Percentiles rank a stretch among this genome's conserved stretches.
Conservation (phyloP, 2,329 filamentous ascomycete species). For the Aspergillus flavus region DNA sequence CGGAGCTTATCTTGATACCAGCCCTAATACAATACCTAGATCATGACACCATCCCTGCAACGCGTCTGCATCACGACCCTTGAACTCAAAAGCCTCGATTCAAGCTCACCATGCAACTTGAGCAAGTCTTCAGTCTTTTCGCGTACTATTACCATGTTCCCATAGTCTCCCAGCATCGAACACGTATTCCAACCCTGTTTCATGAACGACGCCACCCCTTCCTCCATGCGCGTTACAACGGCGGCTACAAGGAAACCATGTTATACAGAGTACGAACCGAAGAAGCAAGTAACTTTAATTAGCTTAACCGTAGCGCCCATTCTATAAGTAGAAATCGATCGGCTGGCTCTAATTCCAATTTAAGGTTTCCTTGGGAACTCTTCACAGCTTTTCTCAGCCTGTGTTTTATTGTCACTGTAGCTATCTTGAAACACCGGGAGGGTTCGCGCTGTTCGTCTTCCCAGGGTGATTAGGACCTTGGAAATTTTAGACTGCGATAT, state of each 20-base stretch:
- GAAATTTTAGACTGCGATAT: background rate
- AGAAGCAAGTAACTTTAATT: background rate
- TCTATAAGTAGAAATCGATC: background rate
- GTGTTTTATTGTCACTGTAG: constrained; percentile 9
- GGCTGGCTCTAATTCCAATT: constrained; percentile 3
- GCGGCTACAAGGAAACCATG: background rate
- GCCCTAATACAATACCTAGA: background rate
- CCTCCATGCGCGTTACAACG: background rate
- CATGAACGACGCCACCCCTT: constrained; percentile 12
- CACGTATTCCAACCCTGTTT: constrained; percentile 14
- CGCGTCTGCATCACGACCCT: constrained; percentile 21
- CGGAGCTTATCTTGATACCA: background rate
- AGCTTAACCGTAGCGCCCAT: background rate
- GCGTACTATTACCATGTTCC: constrained; percentile 6
- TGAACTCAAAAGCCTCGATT: background rate
- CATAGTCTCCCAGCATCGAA: constrained; percentile 4
- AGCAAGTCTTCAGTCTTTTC: background rate
- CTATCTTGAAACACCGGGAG: constrained; percentile 11
- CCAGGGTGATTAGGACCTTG: background rate
- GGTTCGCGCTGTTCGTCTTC: background rate
- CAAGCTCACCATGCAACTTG: background rate
- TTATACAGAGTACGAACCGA: background rate
- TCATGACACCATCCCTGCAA: constrained; percentile 22
- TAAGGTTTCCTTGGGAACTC: constrained; percentile 6
- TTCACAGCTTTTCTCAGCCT: constrained; percentile 12